A percentile compares a stretch with the other conserved stretches of the same genome.
Conservation (phyloP, 352 stramenopile species). For the Pythium coloratum region DNA sequence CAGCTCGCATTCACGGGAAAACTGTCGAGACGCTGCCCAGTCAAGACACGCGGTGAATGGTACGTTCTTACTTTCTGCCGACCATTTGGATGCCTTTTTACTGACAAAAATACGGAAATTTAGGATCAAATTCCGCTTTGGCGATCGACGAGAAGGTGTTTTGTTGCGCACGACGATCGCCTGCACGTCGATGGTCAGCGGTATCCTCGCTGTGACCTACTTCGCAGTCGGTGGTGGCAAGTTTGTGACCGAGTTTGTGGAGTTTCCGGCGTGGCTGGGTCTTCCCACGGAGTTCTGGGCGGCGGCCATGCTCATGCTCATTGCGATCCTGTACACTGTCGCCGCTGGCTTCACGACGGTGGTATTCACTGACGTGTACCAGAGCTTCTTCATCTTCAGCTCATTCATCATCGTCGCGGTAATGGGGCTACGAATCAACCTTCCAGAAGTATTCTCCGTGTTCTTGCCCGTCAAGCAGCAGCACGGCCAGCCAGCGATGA, state of each 20-base stretch:
- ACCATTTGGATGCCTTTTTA: not conserved
- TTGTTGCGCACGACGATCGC: slow-evolving; percentile 69
- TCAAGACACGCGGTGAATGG: slow-evolving; percentile 82
- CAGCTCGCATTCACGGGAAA: slow-evolving; percentile 83
- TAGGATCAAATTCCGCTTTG: slow-evolving; percentile 85
- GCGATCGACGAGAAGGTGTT: slow-evolving; percentile 45
- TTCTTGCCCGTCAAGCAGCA: slow-evolving; percentile 51
- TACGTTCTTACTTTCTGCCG: slow-evolving; percentile 15
- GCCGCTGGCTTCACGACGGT: slow-evolving; percentile 71
- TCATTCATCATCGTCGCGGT: slow-evolving; percentile 66
- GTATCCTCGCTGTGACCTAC: slow-evolving; percentile 69
- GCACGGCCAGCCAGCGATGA: slow-evolving; percentile 36
- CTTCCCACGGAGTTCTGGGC: slow-evolving; percentile 75
- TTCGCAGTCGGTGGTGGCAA: slow-evolving; percentile 79
- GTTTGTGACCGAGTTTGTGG: slow-evolving; percentile 78
- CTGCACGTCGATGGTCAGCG: slow-evolving; percentile 63
- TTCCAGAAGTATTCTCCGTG: slow-evolving; percentile 57
- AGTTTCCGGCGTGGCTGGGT: slow-evolving; percentile 51
- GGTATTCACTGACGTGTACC: slow-evolving; percentile 83
- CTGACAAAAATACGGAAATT: not conserved
- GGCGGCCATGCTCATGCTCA: slow-evolving; percentile 57
- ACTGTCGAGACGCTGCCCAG: slow-evolving; percentile 64
- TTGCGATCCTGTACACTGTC: slow-evolving; percentile 74
- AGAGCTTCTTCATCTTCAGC: slow-evolving; percentile 80
- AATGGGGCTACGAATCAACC: slow-evolving; percentile 55